Percentiles rank a stretch among this genome's conserved stretches.
Conservation (phyloP, 2,329 filamentous ascomycete genomes). For the Emmonsia crescens region DNA sequence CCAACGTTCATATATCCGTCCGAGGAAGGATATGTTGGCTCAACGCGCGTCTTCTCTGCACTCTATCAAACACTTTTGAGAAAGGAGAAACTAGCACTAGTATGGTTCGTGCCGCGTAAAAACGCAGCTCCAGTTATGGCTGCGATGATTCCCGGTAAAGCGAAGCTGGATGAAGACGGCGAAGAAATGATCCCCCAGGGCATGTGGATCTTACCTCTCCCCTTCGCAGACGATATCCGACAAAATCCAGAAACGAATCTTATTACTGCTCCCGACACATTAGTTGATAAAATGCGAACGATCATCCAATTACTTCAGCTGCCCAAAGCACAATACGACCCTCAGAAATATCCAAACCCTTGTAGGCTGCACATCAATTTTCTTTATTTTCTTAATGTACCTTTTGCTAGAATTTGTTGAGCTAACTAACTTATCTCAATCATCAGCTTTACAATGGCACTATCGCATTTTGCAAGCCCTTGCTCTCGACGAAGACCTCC, state of each 20-base stretch:
- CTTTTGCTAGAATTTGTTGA: background rate
- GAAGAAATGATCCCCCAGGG: conserved; percentile 68
- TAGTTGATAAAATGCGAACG: conserved; percentile 71
- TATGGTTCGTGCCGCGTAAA: conserved; percentile 76
- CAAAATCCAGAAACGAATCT: conserved; percentile 54
- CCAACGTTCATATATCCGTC: conserved; percentile 90
- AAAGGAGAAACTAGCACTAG: conserved; percentile 69
- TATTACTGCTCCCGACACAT: conserved; percentile 51
- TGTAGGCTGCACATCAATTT: conserved; percentile 20
- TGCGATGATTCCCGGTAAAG: conserved; percentile 67
- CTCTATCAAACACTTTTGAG: conserved; percentile 77
- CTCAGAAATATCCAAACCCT: conserved; percentile 80
- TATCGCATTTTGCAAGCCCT: conserved; percentile 88
- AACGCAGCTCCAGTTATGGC: conserved; percentile 72
- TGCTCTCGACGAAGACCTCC: conserved; percentile 83
- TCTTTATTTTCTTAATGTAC: background rate
- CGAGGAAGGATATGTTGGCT: conserved; percentile 81
- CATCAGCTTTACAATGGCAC: conserved; percentile 78
- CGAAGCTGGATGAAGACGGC: conserved; percentile 52
- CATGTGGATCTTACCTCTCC: conserved; percentile 78
- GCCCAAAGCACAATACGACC: conserved; percentile 74
- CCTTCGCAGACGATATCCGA: conserved; percentile 80
- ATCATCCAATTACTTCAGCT: conserved; percentile 80
- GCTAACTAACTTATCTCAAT: conserved; percentile 3
- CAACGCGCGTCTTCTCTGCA: conserved; percentile 83